These are phyloP conservation scores for Dianthus caryophyllus DNA, from an alignment of 148 eudicot species.

Conservation along the genomic window DNA sequence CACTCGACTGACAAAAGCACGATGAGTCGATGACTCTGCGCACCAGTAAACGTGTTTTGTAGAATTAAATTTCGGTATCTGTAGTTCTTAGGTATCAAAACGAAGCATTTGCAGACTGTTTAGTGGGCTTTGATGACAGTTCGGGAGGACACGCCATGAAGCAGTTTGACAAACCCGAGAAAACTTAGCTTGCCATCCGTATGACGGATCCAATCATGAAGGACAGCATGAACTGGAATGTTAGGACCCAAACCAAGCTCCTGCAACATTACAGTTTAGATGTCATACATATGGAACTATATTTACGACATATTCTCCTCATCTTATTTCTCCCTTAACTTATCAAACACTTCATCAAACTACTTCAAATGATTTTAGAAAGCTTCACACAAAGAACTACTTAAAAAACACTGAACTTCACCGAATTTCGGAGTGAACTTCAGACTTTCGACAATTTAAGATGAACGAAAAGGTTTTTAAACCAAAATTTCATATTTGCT, in stretches of 20 bases:
- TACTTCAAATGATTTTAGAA: no score
- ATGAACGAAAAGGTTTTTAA: no score
- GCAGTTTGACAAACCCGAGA: constrained; percentile 82
- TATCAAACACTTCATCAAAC: no score
- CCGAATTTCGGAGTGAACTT: no score
- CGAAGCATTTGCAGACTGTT: neutral
- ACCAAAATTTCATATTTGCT: no score
- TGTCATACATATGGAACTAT: neutral
- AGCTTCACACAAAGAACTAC: no score
- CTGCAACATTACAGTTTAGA: constrained; percentile 31
- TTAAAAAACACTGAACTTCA: no score
- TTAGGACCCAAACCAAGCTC: constrained; percentile 91
- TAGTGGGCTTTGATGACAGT: constrained; percentile 57
- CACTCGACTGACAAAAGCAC: constrained; percentile 10
- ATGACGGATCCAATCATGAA: constrained; percentile 94
- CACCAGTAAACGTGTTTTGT: neutral
- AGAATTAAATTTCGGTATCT: neutral
- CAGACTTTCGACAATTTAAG: no score
- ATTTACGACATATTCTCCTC: neutral
- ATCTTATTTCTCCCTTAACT: no score
- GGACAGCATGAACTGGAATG: constrained; percentile 94
- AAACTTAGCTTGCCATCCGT: constrained; percentile 96
- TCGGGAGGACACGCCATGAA: constrained; percentile 72
- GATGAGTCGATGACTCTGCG: constrained; percentile 22
- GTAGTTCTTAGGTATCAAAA: neutral